Conservation (phyloP, 2,329 filamentous ascomycete genomes). For the Colletotrichum tamarilloi region DNA sequence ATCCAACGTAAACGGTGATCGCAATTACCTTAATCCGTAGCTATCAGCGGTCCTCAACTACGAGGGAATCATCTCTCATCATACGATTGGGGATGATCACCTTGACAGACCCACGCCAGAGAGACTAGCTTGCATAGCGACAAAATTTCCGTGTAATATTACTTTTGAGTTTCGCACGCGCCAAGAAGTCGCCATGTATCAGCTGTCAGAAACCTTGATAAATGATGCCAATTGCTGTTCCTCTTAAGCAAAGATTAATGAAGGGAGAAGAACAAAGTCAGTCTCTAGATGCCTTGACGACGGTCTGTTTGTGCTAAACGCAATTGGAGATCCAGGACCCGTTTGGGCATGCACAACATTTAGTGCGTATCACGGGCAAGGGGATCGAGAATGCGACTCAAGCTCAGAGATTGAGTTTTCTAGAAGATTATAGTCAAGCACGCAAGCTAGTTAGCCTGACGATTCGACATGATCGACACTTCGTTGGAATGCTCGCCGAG, state of each 20-base stretch:
- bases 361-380: not conserved
- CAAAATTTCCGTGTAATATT: slow-evolving; percentile 1
- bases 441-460: not conserved
- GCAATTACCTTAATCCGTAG: not conserved
- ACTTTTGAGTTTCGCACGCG: not conserved
- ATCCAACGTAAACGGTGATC: not conserved
- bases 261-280: not conserved
- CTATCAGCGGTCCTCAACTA: not conserved
- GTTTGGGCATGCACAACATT: not conserved
- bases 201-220: not conserved
- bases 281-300: not conserved
- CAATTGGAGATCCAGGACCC: not conserved
- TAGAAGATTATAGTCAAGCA: not conserved
- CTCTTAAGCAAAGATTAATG: not conserved
- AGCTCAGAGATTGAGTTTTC: not conserved
- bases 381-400: not conserved
- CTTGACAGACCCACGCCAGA: not conserved
- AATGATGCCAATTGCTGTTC: not conserved
- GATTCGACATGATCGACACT: slow-evolving; percentile 6
- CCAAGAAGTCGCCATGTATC: not conserved
- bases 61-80: not conserved
- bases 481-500: slow-evolving; percentile 14
- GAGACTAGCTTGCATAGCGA: not conserved
- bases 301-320: not conserved
- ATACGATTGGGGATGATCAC: not conserved